Conservation (phyloP, 2,329 filamentous ascomycete genomes). For the Grosmannia huntii region DNA sequence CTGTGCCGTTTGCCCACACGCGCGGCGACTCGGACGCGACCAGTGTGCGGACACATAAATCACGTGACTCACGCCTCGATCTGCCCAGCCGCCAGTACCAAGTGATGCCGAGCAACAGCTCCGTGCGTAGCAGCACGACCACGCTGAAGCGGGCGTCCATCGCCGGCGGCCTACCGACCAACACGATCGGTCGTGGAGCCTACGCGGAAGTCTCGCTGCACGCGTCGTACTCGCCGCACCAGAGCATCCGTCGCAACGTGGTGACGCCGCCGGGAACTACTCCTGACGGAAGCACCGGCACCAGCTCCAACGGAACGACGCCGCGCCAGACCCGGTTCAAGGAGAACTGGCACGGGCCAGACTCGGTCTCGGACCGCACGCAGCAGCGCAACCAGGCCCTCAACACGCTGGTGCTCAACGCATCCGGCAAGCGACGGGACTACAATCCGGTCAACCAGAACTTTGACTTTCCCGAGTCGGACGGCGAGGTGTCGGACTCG, state of each 20-base stretch:
- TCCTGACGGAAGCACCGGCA: not conserved
- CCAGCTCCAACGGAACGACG: slow-evolving; percentile 14
- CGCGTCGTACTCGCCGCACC: slow-evolving; percentile 20
- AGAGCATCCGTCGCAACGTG: slow-evolving; percentile 12
- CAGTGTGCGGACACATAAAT: slow-evolving; percentile 24
- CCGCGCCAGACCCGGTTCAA: slow-evolving; percentile 29
- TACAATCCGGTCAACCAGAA: slow-evolving; percentile 35
- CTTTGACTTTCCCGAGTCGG: slow-evolving; percentile 22
- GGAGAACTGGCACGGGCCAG: slow-evolving; percentile 41
- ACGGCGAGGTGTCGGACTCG: slow-evolving; percentile 18
- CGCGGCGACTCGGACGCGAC: slow-evolving; percentile 30
- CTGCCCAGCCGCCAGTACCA: slow-evolving; percentile 45
- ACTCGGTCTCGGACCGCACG: slow-evolving; percentile 40
- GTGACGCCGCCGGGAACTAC: slow-evolving; percentile 3
- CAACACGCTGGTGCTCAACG: slow-evolving; percentile 19
- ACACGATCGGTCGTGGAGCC: slow-evolving; percentile 24
- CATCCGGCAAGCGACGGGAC: slow-evolving; percentile 21
- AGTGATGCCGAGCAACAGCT: slow-evolving; percentile 24
- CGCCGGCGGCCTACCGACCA: slow-evolving; percentile 10
- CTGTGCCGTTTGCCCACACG: slow-evolving; percentile 71
- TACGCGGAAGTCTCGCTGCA: slow-evolving; percentile 37
- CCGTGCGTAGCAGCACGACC: slow-evolving; percentile 25
- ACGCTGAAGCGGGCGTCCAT: slow-evolving; percentile 33
- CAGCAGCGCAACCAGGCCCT: slow-evolving; percentile 36
- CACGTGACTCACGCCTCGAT: slow-evolving; percentile 40